Percentiles rank a stretch among this genome's conserved stretches.
phyloP scores from a whole-genome alignment of 495 filamentous ascomycete genomes.

The Talaromyces wortmannii region DNA sequence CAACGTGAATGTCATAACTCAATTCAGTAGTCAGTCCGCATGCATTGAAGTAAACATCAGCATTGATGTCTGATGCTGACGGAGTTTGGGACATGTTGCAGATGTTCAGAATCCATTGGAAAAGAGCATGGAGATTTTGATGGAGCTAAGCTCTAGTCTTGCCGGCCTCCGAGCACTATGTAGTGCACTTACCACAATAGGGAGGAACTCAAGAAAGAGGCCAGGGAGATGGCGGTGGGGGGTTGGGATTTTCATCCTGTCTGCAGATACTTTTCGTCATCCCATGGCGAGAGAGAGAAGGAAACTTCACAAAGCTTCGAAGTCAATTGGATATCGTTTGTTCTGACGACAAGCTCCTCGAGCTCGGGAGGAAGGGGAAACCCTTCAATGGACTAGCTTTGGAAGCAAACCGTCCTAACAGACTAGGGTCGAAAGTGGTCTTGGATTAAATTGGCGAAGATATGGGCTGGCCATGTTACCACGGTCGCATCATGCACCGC shows the following conservation, averaged over 20 bases:
- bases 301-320: background rate
- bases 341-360: background rate
- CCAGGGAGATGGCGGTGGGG: background rate
- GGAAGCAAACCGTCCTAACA: background rate
- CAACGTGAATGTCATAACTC: background rate
- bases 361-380: background rate
- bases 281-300: background rate
- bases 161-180: background rate
- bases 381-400: background rate
- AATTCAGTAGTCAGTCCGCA: slow-evolving; percentile 1
- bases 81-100: slow-evolving; percentile 4
- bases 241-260: background rate
- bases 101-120: slow-evolving; percentile 3
- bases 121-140: slow-evolving; percentile 3
- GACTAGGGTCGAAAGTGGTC: background rate
- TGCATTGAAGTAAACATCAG: background rate
- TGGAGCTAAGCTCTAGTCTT: background rate
- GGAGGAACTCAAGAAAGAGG: background rate
- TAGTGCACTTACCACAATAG: slow-evolving; percentile 1
- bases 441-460: slow-evolving; percentile 15
- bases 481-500: slow-evolving; percentile 1
- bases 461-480: slow-evolving; percentile 12
- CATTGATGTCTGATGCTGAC: slow-evolving; percentile 1
- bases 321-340: background rate
- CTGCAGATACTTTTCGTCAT: background rate